Conservation (phyloP, 176 grass and related monocot genomes). For the Secale cereale region DNA sequence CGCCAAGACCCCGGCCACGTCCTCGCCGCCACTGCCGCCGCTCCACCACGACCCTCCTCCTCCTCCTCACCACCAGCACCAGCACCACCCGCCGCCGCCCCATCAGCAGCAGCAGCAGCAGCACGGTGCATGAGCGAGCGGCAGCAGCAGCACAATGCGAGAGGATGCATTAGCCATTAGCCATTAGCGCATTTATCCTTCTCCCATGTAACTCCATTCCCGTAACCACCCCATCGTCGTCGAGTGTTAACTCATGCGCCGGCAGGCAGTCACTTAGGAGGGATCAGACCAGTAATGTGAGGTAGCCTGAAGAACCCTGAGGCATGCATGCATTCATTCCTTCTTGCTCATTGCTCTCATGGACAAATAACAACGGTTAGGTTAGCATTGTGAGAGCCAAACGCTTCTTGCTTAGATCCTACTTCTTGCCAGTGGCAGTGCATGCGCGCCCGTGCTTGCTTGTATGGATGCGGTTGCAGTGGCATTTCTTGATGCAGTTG, state of each 20-base stretch:
- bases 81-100: neutral
- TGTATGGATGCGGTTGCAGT: neutral
- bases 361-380: constrained; percentile 28
- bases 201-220: constrained; percentile 43
- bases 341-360: constrained; percentile 10
- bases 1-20: constrained; percentile 29
- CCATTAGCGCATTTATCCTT: constrained; percentile 18
- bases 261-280: constrained; percentile 19
- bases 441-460: constrained; percentile 25
- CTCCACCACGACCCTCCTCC: neutral
- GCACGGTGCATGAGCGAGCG: constrained; percentile 29
- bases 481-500: constrained; percentile 32
- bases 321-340: constrained; percentile 1
- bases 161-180: constrained; percentile 50
- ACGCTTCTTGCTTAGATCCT: neutral
- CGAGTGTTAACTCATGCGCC: constrained; percentile 30
- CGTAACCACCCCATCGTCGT: constrained; percentile 35
- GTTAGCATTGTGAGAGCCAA: constrained; percentile 12
- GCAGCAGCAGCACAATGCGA: constrained; percentile 6
- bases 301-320: neutral
- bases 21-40: neutral
- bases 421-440: neutral
- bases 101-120: constrained; percentile 8
- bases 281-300: constrained; percentile 15
- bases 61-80: neutral